Base-by-base conservation (phyloP, 129 eudicot species). In the Heracleum sosnowskyi region DNA sequence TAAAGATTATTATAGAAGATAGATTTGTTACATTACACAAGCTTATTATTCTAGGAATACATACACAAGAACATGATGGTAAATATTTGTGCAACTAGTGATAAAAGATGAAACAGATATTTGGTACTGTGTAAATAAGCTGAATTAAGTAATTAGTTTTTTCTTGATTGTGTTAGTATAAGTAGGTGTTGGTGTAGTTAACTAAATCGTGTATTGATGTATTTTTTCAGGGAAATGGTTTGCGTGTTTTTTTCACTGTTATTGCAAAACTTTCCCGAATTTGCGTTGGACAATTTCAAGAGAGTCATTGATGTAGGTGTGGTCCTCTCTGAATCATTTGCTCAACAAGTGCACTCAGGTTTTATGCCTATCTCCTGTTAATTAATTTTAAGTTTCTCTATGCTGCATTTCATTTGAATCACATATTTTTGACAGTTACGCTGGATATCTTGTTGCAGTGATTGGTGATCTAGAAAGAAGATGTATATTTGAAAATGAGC, bases 151-250 rank as follows among this genome's bases (percentile, higher is more conserved):
- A 10, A 41, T 41, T 41, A 41, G 7, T 11, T 44, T 45, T 13
- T 34, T 1, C 26, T 34, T 18, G 28, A 34, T 18, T 33, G 11
- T 33, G 28, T 18, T 69, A 18, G 20, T 69, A 69, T 7, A 69
- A 8, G 44, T 35, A 34, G 40, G 74, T 69, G 26, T 69, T 12
- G 4, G 31, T 16, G n/a, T 36, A 71, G 42, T 71, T 71, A 11
- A 2, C 28, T 31, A 41, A 73, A 10, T 73, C 1, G 11, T 10
- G 16, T 73, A 11, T 73, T 41, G 33, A 24, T 37, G 35, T 73
- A 13, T 40, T 36, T 44, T 53, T 66, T 64, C 91, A 95, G 98
- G 89, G 97, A 95, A 86, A 90, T 86, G 87, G 92, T 79, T 15
- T 91, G 96, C 33, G 90, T 75, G 35, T 87, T 95, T 73, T 88